A percentile compares a stretch with the other conserved stretches of the same genome.
Evolutionary conservation across 1,284 basidiomycete genomes (phyloP).

Genomic region (Caloboletus firmus): DNA sequence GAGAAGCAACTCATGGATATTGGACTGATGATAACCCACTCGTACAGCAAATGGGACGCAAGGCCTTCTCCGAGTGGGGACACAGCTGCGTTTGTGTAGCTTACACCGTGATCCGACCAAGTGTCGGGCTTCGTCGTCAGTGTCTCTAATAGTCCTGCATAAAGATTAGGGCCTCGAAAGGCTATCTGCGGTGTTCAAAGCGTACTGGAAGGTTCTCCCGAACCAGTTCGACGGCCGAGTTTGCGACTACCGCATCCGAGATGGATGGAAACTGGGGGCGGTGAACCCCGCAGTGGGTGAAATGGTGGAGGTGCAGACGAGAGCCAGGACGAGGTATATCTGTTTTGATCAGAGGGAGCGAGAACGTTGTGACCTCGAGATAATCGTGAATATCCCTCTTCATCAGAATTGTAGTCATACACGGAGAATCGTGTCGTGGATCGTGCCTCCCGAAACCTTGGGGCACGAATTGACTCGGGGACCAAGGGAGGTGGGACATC

Average conservation of each 20-base stretch:
- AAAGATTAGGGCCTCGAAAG: neutral
- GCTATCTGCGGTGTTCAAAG: neutral
- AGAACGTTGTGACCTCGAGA: neutral
- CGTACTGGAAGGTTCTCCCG: constrained; percentile 12
- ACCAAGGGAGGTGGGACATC: neutral
- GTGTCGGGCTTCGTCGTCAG: constrained; percentile 13
- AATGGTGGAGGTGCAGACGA: neutral
- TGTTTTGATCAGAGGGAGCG: neutral
- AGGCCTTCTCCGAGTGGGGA: constrained; percentile 3
- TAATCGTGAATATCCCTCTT: neutral
- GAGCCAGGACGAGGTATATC: neutral
- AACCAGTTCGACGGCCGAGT: constrained; percentile 10
- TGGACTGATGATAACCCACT: constrained; percentile 8
- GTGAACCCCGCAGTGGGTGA: constrained; percentile 1
- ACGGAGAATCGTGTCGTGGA: neutral
- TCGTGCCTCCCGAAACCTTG: constrained; percentile 1
- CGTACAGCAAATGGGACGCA: constrained; percentile 6
- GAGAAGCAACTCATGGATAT: neutral
- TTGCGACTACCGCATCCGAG: constrained; percentile 15
- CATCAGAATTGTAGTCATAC: neutral
- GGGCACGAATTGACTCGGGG: neutral
- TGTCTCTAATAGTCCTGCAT: neutral
- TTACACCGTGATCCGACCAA: constrained; percentile 21
- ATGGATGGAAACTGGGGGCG: constrained; percentile 1
- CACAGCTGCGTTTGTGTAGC: constrained; percentile 18